Evolutionary conservation across 2,329 filamentous ascomycete species (phyloP), one percentile per base, ranked within the genome.

Genomic region (Aureobasidium uvarum): DNA sequence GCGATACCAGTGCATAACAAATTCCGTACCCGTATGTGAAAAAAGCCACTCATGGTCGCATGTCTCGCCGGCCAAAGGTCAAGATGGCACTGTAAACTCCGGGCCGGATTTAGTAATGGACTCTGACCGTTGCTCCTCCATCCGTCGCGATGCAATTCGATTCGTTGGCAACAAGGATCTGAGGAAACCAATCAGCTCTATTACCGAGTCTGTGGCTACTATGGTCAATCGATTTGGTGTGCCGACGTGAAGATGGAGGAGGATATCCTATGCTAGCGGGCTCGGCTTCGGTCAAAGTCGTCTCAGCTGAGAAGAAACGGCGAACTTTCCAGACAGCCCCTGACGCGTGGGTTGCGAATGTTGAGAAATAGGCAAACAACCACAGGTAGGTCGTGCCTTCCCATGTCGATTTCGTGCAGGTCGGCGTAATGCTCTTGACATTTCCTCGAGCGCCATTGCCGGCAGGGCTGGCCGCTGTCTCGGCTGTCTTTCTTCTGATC

Each of bases 231-330:
- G 20, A 16, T 1, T 25, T 25, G 45, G 2, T 14, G 13, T 25
- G 3, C 33, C 25, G 8, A n/a, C 18, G 23, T 16, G 16, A 45
- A 33, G 23, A 5, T 20, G 38, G 25, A 43, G 25, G 7, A n/a
- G 20, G 23, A 5, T 20, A 23, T n/a, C 31, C 20, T 7, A n/a
- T 33, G 38, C 23, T 58, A 20, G 54, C 23, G 38, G 54, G 3
- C 23, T 13, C 33, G 23, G 16, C 7, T 6, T 23, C 18, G 23
- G 14, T 33, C 20, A 10, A 8, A 31, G 54, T 45, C 54, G 54
- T 58, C 54, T 41, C 39, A 58, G 54, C 38, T 58, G 38, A 43
- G 39, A 23, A 39, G 36, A 31, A 58, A 58, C 54, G 54, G 54
- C 52, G 36, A 28, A 36, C 51, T 55, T 16, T 18, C 20, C 28